Base-by-base conservation (phyloP, 257 asterid genomes). In the Ophiorrhiza pumila region DNA sequence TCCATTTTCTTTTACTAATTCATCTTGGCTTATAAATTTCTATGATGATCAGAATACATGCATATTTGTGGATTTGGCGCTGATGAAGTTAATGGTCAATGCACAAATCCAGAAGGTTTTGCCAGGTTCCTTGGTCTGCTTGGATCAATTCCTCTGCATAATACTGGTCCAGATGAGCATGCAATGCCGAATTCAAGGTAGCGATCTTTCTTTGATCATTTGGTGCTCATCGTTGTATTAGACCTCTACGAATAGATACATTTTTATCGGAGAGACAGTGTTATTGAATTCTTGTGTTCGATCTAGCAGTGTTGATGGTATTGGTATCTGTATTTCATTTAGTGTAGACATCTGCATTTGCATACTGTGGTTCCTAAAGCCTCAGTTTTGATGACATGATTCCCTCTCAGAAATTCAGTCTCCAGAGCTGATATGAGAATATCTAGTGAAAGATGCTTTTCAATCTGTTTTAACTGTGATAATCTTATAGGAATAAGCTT, bases 41-140 rank as follows among this genome's bases (percentile, higher is more conserved):
- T 85, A 86, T 79, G 84, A 79, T 61, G 93, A 91, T 80, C 89
- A 86, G 71, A 82, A 83, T 77, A 79, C 82, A 80, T 92, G 96
- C 79, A 66, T 84, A 84, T 87, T 76, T 85, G 83, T 76, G 93
- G 91, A 46, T 82, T 83, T 87, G 72, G 83, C 66, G 78, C 73
- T 77, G 81, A 84, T 35, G 96, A 77, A 77, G 86, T 84, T 84
- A 85, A 82, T 68, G 96, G 84, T 76, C 88, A 83, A 69, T 92
- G 97, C 86, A 86, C 87, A 80, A 85, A 86, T 75, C 83, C 98
- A 62, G 96, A 90, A 57, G 87, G 87, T 69, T 95, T 95, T 86
- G 83, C 96, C 14, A 91, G 93, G 79, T 95, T 95, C 76, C 87
- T 95, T 67, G 96, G 97, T 58, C 84, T 95, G 81, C 91, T 95